Percentiles rank a stretch among this genome's conserved stretches.
Evolutionary conservation across 345 rosid genomes (phyloP).

Genomic region (Toxicodendron radicans): DNA sequence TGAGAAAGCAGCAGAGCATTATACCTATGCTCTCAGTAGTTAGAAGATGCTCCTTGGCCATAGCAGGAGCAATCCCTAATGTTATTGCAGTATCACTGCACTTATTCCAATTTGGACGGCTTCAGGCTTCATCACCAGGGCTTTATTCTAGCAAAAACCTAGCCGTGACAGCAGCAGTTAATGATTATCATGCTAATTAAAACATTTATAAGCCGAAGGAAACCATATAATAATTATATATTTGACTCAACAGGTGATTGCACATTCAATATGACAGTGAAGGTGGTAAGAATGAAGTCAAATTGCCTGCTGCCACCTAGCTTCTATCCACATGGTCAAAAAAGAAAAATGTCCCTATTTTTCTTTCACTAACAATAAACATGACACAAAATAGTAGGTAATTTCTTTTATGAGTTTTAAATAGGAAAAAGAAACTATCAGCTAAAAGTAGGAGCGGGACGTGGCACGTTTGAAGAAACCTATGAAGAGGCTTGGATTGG

Average conservation of each 20-base stretch:
- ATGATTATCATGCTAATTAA: background rate
- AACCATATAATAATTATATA: background rate
- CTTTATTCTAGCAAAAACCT: constrained; percentile 80
- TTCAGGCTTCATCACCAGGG: constrained; percentile 64
- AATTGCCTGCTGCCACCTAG: too few species aligned
- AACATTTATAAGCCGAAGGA: background rate
- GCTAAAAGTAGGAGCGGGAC: constrained; percentile 3
- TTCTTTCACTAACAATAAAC: too few species aligned
- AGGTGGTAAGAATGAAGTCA: background rate
- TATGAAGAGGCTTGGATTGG: background rate
- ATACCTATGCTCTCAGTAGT: constrained; percentile 87
- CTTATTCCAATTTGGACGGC: constrained; percentile 68
- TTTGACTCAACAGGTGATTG: background rate
- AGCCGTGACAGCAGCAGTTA: constrained; percentile 11
- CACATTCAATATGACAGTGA: background rate
- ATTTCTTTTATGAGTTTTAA: background rate
- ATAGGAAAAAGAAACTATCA: too few species aligned
- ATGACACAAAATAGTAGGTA: background rate
- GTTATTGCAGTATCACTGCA: constrained; percentile 95
- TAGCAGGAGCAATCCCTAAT: constrained; percentile 90
- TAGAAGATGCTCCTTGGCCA: constrained; percentile 97
- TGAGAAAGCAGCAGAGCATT: constrained; percentile 14
- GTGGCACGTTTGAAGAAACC: background rate
- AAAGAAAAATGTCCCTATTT: too few species aligned
- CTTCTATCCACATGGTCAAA: too few species aligned